Evolutionary conservation across 2,329 filamentous ascomycete species (phyloP).

Genomic region (Thielaviopsis populi): DNA sequence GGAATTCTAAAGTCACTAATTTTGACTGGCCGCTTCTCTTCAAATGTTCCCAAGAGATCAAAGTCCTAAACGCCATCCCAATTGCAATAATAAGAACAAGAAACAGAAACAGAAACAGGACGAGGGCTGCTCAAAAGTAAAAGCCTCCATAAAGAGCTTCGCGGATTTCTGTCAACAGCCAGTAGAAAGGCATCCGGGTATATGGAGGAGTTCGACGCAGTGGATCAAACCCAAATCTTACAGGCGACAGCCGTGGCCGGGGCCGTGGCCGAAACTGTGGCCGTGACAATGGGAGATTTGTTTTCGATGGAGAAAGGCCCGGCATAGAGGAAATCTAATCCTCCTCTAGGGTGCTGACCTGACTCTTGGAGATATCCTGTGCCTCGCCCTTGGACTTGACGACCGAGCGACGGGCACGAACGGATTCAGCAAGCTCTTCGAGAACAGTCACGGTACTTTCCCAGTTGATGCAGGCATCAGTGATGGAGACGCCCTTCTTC

Average conservation of each 20-base stretch:
- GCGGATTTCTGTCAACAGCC: neutral
- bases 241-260: neutral
- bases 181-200: neutral
- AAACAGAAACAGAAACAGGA: constrained; percentile 4
- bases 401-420: constrained; percentile 54
- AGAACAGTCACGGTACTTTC: constrained; percentile 67
- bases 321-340: constrained; percentile 26
- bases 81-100: constrained; percentile 1
- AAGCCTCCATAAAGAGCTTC: neutral
- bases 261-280: no score
- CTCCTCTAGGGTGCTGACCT: constrained; percentile 37
- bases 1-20: constrained; percentile 1
- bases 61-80: constrained; percentile 7
- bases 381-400: constrained; percentile 23
- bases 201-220: neutral
- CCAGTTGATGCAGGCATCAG: constrained; percentile 93
- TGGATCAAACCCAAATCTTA: neutral
- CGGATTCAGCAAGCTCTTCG: constrained; percentile 71
- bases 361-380: constrained; percentile 22
- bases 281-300: neutral
- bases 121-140: neutral
- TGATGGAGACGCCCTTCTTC: constrained; percentile 86
- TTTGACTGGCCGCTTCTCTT: neutral
- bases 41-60: constrained; percentile 5
- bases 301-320: neutral